Evolutionary conservation across 1,284 basidiomycete species (phyloP), one percentile per base, ranked within the genome.

Genomic region (Inonotus obliquus): DNA sequence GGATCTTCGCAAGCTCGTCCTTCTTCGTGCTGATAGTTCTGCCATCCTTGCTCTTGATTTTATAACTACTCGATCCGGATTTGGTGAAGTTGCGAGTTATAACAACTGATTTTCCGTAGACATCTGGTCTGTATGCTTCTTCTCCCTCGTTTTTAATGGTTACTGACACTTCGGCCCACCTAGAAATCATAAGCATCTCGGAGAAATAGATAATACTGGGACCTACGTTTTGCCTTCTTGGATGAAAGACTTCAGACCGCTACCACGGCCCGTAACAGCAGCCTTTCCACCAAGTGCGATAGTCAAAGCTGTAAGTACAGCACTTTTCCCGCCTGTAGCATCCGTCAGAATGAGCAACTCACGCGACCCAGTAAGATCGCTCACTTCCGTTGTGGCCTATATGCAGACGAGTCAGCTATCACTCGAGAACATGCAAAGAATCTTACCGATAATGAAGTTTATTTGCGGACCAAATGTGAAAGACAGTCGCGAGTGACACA

Each of bases 271-370:
- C 1, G 97, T 99, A 0, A 89, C 84, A 27, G 76, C 84, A 1
- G 96, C 92, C 73, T 96, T 98, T 1, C 94, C 95, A 54, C 97
- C 97, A 0, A 99, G 81, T 2, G 93, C 96, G 19, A 99, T 84
- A 1, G 94, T 94, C 65, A 99, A 87, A 1, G 90, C 97, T 7
- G 96, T 95, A 37, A 99, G 80, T 44, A 98, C 87, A 1, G 97
- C 96, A 71, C 93, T 96, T 77, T 99, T 99, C 13, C 97, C 96
- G 74, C 94, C 90, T 92, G 63, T 4, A 4, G 21, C 23, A 23
- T 23, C 10, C 41, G 7, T 48, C 14, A 27, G 17, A 13, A 25
- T 32, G 32, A 35, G 51, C 17, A 60, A 19, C 61, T 56, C 57
- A 29, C 52, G 52, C 17, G 17, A 27, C 29, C 61, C 35, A 57